phyloP scores from a whole-genome alignment of 1,284 basidiomycete genomes.

The Moesziomyces parantarcticus region DNA sequence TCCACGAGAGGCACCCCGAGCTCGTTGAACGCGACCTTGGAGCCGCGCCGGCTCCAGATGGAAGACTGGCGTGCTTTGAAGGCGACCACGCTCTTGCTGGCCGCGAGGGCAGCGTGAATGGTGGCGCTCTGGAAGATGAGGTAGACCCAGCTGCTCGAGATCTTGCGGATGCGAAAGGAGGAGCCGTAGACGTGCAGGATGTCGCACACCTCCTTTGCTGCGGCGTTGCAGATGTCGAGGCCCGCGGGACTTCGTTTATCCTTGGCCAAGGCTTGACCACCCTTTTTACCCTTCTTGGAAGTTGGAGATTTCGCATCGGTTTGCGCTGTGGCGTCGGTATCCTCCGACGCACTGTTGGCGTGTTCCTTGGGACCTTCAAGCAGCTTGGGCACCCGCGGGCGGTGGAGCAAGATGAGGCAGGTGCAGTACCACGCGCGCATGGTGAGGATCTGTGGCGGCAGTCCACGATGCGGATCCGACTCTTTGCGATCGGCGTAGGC shows the following conservation, averaged over 20 bases:
- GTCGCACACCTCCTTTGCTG: slow-evolving; percentile 46
- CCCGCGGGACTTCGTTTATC: slow-evolving; percentile 20
- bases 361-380: slow-evolving; percentile 12
- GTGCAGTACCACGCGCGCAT: slow-evolving; percentile 53
- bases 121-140: slow-evolving; percentile 54
- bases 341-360: slow-evolving; percentile 3
- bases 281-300: slow-evolving; percentile 5
- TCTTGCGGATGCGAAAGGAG: slow-evolving; percentile 51
- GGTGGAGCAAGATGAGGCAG: slow-evolving; percentile 48
- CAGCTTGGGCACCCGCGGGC: slow-evolving; percentile 44
- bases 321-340: background rate
- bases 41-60: slow-evolving; percentile 20
- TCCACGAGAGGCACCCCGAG: background rate
- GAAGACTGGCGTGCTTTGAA: slow-evolving; percentile 46
- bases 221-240: slow-evolving; percentile 44
- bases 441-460: slow-evolving; percentile 47
- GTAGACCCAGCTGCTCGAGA: slow-evolving; percentile 51
- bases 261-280: background rate
- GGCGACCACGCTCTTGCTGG: slow-evolving; percentile 36
- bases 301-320: background rate
- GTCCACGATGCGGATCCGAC: slow-evolving; percentile 26
- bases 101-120: slow-evolving; percentile 46
- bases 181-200: slow-evolving; percentile 49
- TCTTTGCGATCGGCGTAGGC: slow-evolving; percentile 21
- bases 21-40: slow-evolving; percentile 4